Percentiles rank a stretch among this genome's conserved stretches.
Evolutionary conservation across 2,329 filamentous ascomycete species (phyloP).

Genomic region (Myriosclerotinia scirpicola): DNA sequence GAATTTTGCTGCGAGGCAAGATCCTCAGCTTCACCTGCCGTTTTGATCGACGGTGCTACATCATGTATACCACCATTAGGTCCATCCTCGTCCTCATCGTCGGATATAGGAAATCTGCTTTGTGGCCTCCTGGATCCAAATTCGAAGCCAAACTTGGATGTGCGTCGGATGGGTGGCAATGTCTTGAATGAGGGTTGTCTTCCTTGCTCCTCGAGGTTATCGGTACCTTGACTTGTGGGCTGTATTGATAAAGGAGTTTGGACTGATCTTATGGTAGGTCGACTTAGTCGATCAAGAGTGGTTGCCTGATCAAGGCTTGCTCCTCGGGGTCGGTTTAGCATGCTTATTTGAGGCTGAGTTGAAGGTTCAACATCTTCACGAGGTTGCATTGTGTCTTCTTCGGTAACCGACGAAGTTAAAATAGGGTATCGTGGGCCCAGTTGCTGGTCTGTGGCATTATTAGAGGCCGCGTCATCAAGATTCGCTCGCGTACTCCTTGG

Average conservation of each 20-base stretch:
- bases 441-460: conserved; percentile 31
- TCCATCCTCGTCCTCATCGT: conserved; percentile 30
- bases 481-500: conserved; percentile 31
- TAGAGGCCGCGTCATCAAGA: conserved; percentile 32
- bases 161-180: conserved; percentile 58
- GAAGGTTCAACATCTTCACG: background rate
- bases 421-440: no score
- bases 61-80: background rate
- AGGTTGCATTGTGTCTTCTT: conserved; percentile 10
- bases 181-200: conserved; percentile 42
- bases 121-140: conserved; percentile 39
- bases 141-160: conserved; percentile 55
- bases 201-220: conserved; percentile 20
- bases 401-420: background rate
- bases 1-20: background rate
- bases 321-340: conserved; percentile 31
- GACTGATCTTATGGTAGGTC: conserved; percentile 16
- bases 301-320: conserved; percentile 23
- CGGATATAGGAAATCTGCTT: conserved; percentile 35
- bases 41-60: background rate
- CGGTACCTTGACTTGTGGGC: background rate
- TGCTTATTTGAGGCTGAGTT: conserved; percentile 21
- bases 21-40: background rate
- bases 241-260: conserved; percentile 12
- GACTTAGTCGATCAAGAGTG: background rate